Conservation (phyloP, 495 filamentous ascomycete species). For the Podospora comata region DNA sequence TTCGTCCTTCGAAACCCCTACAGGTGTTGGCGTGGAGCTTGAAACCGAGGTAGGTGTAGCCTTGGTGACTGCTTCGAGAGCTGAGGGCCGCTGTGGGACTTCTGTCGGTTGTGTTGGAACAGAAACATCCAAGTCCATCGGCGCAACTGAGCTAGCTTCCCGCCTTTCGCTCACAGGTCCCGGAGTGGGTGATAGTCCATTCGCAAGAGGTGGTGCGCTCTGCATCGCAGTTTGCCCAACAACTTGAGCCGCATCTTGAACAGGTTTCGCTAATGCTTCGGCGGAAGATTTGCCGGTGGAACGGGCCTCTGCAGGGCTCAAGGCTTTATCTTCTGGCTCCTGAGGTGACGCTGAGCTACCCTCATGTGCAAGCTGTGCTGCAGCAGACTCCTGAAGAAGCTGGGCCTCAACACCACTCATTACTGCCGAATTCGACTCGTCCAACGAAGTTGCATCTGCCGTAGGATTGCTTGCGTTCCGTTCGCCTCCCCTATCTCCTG, state of each 20-base stretch:
- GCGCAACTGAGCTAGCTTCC: not conserved
- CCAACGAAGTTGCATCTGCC: conserved; percentile 17
- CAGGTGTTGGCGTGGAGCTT: not conserved
- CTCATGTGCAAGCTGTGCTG: conserved; percentile 21
- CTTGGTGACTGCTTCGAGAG: not conserved
- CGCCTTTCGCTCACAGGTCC: not conserved
- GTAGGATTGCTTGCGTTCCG: conserved; percentile 10
- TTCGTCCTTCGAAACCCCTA: not conserved
- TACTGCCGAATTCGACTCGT: not conserved
- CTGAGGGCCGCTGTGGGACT: not conserved
- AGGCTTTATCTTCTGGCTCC: not conserved
- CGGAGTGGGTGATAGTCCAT: not conserved
- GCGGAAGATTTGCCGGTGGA: not conserved
- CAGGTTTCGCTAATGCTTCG: not conserved
- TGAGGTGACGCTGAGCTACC: not conserved
- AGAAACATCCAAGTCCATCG: not conserved
- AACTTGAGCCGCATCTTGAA: not conserved
- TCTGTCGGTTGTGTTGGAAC: not conserved
- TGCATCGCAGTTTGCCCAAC: not conserved
- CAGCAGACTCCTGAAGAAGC: conserved; percentile 41
- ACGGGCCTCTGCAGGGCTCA: too few relatives aligned
- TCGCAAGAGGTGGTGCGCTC: not conserved
- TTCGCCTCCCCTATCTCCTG: conserved; percentile 18
- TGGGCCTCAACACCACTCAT: conserved; percentile 40
- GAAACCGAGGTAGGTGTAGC: not conserved